These are phyloP conservation scores for Xylaria hypoxylon DNA, from an alignment of 2,329 filamentous ascomycete genomes.

Conservation along the genomic window DNA sequence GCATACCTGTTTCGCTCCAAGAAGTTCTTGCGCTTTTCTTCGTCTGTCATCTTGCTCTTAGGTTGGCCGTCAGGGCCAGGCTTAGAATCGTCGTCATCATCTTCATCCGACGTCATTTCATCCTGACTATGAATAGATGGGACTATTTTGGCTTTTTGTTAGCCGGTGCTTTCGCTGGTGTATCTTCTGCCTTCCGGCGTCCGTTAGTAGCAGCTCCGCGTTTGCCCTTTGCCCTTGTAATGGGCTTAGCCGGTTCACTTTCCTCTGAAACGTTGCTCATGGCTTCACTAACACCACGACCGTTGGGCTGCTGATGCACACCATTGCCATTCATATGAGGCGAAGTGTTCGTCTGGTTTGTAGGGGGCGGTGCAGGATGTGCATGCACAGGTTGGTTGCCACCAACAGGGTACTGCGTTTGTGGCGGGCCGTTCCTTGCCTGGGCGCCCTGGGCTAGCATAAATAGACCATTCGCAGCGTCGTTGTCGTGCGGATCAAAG, in stretches of 20 bases:
- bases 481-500: constrained; percentile 91
- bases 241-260: constrained; percentile 74
- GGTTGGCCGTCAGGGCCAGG: constrained; percentile 64
- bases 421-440: constrained; percentile 65
- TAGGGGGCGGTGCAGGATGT: constrained; percentile 57
- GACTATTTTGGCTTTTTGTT: constrained; percentile 76
- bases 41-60: constrained; percentile 91
- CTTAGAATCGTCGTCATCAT: constrained; percentile 63
- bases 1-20: constrained; percentile 90
- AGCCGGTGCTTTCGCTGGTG: constrained; percentile 69
- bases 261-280: constrained; percentile 79
- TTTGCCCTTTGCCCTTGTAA: constrained; percentile 76
- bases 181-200: constrained; percentile 81
- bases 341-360: constrained; percentile 57
- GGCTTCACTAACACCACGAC: constrained; percentile 72
- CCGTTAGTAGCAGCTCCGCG: constrained; percentile 67
- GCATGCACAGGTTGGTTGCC: constrained; percentile 61
- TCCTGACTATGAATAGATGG: constrained; percentile 53
- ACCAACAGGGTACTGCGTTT: constrained; percentile 60
- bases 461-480: constrained; percentile 93
- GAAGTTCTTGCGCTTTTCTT: constrained; percentile 99
- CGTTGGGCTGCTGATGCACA: constrained; percentile 57
- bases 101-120: constrained; percentile 65
- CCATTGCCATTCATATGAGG: constrained; percentile 66
- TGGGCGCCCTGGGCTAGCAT: constrained; percentile 82